Evolutionary conservation across 768 basidiomycete genomes (phyloP).

Genomic region (Inosperma sp.): DNA sequence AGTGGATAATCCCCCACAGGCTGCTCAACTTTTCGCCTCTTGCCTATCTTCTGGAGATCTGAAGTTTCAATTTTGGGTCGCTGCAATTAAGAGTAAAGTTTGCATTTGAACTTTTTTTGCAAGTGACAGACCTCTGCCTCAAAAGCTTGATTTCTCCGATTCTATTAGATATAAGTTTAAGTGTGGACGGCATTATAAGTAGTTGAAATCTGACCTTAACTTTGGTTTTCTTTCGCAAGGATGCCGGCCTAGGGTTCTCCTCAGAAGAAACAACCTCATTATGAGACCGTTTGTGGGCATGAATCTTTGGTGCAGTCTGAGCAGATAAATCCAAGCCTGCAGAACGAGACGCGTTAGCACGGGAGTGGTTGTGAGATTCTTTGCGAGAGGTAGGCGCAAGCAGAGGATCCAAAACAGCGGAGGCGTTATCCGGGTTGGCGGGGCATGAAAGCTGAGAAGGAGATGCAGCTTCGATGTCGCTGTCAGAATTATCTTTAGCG

Average conservation of each 20-base stretch:
- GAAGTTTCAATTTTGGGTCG: too few species aligned
- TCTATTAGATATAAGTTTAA: too few species aligned
- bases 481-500: background rate
- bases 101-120: background rate
- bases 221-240: background rate
- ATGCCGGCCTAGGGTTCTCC: too few species aligned
- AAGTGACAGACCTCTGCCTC: background rate
- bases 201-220: background rate
- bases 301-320: too few species aligned
- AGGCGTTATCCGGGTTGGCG: too few species aligned
- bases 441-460: too few species aligned
- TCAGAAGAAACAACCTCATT: too few species aligned
- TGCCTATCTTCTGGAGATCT: too few species aligned
- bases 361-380: background rate
- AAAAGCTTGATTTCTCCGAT: background rate
- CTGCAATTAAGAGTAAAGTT: background rate
- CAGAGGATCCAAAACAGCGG: too few species aligned
- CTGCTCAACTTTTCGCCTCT: background rate
- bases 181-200: background rate
- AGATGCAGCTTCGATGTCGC: background rate
- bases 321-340: background rate
- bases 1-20: background rate
- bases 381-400: background rate
- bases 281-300: too few species aligned
- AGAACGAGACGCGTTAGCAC: too few species aligned